A percentile compares a stretch with the other conserved stretches of the same genome.
Conservation (phyloP, 345 rosid genomes). For the Anastatica hierochuntica region DNA sequence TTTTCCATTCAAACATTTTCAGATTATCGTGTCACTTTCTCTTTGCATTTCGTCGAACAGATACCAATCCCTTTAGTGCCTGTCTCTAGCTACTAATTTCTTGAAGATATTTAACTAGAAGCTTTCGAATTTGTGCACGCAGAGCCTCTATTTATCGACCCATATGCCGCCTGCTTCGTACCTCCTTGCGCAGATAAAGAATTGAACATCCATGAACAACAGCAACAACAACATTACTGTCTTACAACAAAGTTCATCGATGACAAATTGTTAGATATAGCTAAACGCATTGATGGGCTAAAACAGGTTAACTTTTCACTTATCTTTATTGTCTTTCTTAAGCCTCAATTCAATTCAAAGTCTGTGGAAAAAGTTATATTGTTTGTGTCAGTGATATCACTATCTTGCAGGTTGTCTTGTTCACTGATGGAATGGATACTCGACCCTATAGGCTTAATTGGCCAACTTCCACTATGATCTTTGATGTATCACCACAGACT, state of each 20-base stretch:
- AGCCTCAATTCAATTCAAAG: not conserved
- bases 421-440: constrained; percentile 94
- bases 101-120: not conserved
- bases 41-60: constrained; percentile 15
- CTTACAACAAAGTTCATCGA: constrained; percentile 78
- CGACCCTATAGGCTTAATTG: constrained; percentile 84
- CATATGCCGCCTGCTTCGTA: constrained; percentile 76
- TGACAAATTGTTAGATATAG: constrained; percentile 53
- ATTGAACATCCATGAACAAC: constrained; percentile 34
- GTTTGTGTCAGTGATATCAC: too few relatives aligned
- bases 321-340: not conserved
- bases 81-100: not conserved
- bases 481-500: constrained; percentile 60
- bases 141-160: constrained; percentile 86
- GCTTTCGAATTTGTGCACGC: constrained; percentile 15
- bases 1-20: constrained; percentile 5
- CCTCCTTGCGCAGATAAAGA: constrained; percentile 37
- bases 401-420: constrained; percentile 64
- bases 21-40: not conserved
- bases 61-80: not conserved
- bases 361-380: too few relatives aligned
- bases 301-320: constrained; percentile 55
- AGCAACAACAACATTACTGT: constrained; percentile 33
- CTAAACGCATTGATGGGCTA: constrained; percentile 54
- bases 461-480: constrained; percentile 76